Evolutionary conservation across 306 rosid genomes (phyloP), one percentile per base, ranked within the genome.

Genomic region (Sicyos edulis): DNA sequence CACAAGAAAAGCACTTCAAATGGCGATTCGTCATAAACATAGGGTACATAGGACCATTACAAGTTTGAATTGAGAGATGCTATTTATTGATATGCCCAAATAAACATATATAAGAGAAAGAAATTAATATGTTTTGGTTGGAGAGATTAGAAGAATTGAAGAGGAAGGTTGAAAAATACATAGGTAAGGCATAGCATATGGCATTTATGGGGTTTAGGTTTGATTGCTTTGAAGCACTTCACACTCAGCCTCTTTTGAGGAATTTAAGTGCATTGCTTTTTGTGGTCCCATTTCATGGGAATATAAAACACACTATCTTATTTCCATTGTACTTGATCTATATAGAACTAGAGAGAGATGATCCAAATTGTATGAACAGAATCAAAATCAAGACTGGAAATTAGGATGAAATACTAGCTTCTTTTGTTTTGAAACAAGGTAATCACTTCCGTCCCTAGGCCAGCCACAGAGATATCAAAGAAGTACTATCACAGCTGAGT

Each of bases 201-300:
- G 69, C 69, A 62, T 62, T 62, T 62, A 62, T 62, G 50, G 69
- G 50, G 69, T 62, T 62, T 62, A 61, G 67, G 67, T 61, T 12
- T 29, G 19, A 24, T 61, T 32, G 47, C 67, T 32, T 61, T 34
- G 50, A 62, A 32, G 21, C 68, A 10, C 32, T 21, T 32, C 47
- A 16, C 7, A 47, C 44, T 37, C 44, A 37, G 44, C 44, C 20
- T 61, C 68, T 61, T 61, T 61, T 61, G 68, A 61, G 68, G 16
- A 34, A 61, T 61, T 21, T 34, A 61, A 37, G 69, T 34, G 20
- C 50, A 34, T 22, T 62, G 24, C 69, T 34, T 34, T 62, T n/a
- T 37, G 69, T 62, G 69, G 69, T 62, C 50, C 69, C 50, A 60
- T 62, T 62, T 62, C 24, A 34, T 34, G 7, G 44, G 44, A 37